Evolutionary conservation across 2,329 filamentous ascomycete genomes (phyloP).

Genomic region (Neophaeococcomyces mojaviensis): DNA sequence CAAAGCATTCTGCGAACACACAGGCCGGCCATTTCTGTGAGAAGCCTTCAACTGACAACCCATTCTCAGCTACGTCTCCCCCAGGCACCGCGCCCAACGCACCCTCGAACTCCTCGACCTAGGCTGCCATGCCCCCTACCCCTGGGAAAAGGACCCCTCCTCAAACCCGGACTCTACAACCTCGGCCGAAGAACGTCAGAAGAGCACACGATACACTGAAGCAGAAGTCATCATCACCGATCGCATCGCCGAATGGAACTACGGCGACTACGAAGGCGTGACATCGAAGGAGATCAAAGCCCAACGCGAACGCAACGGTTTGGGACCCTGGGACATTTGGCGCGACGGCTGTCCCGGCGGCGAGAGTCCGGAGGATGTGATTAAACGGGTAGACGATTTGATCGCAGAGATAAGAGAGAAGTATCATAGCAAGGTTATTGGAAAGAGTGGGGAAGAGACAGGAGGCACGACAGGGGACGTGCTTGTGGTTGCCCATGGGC

Average conservation of each 20-base stretch:
- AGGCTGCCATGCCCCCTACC: conserved; percentile 59
- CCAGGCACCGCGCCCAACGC: conserved; percentile 71
- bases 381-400: conserved; percentile 62
- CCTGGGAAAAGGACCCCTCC: conserved; percentile 49
- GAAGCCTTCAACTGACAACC: no score
- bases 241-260: conserved; percentile 77
- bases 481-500: conserved; percentile 78
- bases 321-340: conserved; percentile 72
- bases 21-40: no score
- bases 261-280: conserved; percentile 78
- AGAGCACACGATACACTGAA: conserved; percentile 40
- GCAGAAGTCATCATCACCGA: conserved; percentile 62
- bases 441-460: conserved; percentile 40
- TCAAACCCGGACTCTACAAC: conserved; percentile 27
- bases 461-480: conserved; percentile 51
- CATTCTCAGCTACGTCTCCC: conserved; percentile 64
- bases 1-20: no score
- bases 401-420: conserved; percentile 66
- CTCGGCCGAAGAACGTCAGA: no score
- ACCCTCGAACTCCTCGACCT: conserved; percentile 85
- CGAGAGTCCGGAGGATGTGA: conserved; percentile 71
- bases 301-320: conserved; percentile 49
- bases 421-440: conserved; percentile 58
- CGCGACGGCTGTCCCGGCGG: conserved; percentile 77
- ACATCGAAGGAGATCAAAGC: conserved; percentile 62